A percentile compares a stretch with the other conserved stretches of the same genome.
Evolutionary conservation across 2,329 filamentous ascomycete species (phyloP).

Genomic region (Waltergamsia citrina): DNA sequence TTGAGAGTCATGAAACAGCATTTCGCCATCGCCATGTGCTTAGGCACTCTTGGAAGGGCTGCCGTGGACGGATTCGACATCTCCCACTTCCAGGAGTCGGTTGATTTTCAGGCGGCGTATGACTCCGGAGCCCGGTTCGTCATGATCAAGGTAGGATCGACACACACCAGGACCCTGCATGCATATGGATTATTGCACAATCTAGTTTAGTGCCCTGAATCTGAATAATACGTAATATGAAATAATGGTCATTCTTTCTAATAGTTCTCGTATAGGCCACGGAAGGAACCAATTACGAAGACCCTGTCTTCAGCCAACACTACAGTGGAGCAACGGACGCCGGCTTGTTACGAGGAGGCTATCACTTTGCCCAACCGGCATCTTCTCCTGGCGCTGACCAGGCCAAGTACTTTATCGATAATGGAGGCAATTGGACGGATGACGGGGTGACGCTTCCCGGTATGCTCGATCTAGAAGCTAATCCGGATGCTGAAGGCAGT

Average conservation of each 20-base stretch:
- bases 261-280: slow-evolving; percentile 30
- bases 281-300: slow-evolving; percentile 36
- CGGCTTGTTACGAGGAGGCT: slow-evolving; percentile 43
- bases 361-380: slow-evolving; percentile 44
- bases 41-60: no score
- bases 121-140: slow-evolving; percentile 29
- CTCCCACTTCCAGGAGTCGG: slow-evolving; percentile 26
- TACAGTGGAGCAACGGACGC: slow-evolving; percentile 39
- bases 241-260: not conserved
- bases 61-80: slow-evolving; percentile 26
- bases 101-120: slow-evolving; percentile 27
- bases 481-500: slow-evolving; percentile 13
- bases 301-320: slow-evolving; percentile 35
- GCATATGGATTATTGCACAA: no score
- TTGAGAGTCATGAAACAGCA: no score
- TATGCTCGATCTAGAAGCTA: slow-evolving; percentile 45
- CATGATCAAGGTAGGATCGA: slow-evolving; percentile 34
- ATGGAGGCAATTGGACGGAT: slow-evolving; percentile 43
- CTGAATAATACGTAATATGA: not conserved
- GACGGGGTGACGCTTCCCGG: slow-evolving; percentile 46
- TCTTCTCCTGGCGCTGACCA: slow-evolving; percentile 33
- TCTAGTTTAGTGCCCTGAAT: no score
- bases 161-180: no score
- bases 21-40: no score
- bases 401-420: slow-evolving; percentile 38